Conservation (phyloP, 305 asterid species). For the Fraxinus paxiana region DNA sequence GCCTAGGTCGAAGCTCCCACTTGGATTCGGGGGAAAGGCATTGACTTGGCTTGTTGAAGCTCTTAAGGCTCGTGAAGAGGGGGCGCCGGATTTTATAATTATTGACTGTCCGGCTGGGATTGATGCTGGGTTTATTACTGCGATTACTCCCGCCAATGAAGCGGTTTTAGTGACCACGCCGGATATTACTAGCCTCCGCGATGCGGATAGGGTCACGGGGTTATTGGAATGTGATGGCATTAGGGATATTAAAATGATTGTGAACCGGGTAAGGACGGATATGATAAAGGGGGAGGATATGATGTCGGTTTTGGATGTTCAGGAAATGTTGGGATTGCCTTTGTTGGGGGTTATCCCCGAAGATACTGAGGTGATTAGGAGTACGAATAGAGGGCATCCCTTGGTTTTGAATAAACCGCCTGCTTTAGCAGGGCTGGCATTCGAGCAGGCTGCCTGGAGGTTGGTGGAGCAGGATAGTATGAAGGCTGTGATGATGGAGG, state of each 20-base stretch:
- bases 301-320: slow-evolving; percentile 73
- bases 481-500: slow-evolving; percentile 92
- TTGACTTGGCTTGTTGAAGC: slow-evolving; percentile 43
- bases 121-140: slow-evolving; percentile 50
- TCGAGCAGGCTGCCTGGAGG: slow-evolving; percentile 98
- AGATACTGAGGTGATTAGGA: slow-evolving; percentile 83
- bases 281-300: slow-evolving; percentile 51
- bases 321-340: slow-evolving; percentile 86
- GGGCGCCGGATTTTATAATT: slow-evolving; percentile 40
- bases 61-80: slow-evolving; percentile 36
- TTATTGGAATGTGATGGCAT: slow-evolving; percentile 49
- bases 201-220: slow-evolving; percentile 51
- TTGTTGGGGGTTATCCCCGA: slow-evolving; percentile 87
- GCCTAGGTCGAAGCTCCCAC: slow-evolving; percentile 39
- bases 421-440: slow-evolving; percentile 82
- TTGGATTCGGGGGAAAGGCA: slow-evolving; percentile 48
- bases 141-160: slow-evolving; percentile 50
- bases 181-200: slow-evolving; percentile 45
- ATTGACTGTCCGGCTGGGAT: slow-evolving; percentile 55
- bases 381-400: slow-evolving; percentile 81
- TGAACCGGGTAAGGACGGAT: slow-evolving; percentile 48
- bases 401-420: slow-evolving; percentile 91
- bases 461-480: slow-evolving; percentile 96
- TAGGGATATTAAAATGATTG: slow-evolving; percentile 48
- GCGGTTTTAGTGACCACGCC: slow-evolving; percentile 49